Evolutionary conservation across 129 eudicot genomes (phyloP), one percentile per base, ranked within the genome.

Genomic region (Escallonia herrerae): DNA sequence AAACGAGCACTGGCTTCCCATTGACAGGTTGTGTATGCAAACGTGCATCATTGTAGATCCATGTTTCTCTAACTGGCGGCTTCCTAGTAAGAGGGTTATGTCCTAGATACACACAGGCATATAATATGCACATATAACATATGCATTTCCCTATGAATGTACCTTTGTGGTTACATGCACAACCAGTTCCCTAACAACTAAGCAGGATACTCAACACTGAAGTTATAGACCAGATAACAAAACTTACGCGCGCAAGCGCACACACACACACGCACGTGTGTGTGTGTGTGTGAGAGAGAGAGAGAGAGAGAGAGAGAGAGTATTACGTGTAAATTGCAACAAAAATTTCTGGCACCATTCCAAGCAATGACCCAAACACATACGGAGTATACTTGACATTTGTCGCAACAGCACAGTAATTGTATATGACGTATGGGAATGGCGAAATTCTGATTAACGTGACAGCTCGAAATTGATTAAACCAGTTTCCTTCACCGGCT

Each of bases 401-500:
- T 43, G 95, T 90, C 40, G 97, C 97, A 61, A 82, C 82, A 6
- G 97, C 93, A 72, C 83, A 82, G 64, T 90, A 90, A 76, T 90
- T 90, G 56, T 82, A 90, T 6, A 87, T 54, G 1, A 72, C 69
- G 74, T 87, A 87, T 3, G 95, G 97, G 56, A 90, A 90, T 4
- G 97, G 97, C 10, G 97, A 90, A 59, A 90, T 78, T 59, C 97
- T 80, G 69, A 90, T 82, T 66, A 90, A 65, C 8, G 81, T 64
- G 45, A 90, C 97, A 49, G 93, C 87, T 73, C 87, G 81, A 59
- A 84, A 82, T 67, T 90, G 97, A 82, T 74, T 76, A 49, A 73
- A 71, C 83, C 82, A 82, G 63, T 78, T 82, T 62, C 97, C 97
- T 74, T 87, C 97, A 38, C 97, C 97, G 37, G 97, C 97, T 73